Evolutionary conservation across 179 eudicot genomes (phyloP).

Genomic region (Nepenthes alata): DNA sequence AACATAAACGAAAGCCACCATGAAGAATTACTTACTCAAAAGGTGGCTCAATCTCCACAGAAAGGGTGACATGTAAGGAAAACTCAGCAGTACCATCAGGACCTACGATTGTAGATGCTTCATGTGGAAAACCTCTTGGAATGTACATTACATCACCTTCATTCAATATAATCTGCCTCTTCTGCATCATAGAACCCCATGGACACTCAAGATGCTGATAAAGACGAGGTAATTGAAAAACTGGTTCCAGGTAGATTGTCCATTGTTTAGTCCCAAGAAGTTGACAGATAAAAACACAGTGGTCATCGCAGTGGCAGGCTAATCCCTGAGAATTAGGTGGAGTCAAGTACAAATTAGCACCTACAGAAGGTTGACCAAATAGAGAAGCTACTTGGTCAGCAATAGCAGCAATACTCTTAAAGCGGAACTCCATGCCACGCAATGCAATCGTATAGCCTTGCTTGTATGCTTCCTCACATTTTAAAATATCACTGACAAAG

Average conservation of each 20-base stretch:
- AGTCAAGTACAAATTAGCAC: conserved; percentile 60
- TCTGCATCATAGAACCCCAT: conserved; percentile 14
- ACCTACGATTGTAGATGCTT: conserved; percentile 47
- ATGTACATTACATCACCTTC: conserved; percentile 83
- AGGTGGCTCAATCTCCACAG: conserved; percentile 79
- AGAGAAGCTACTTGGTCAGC: conserved; percentile 44
- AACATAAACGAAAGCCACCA: not conserved
- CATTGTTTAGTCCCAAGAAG: conserved; percentile 58
- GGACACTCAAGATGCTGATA: conserved; percentile 38
- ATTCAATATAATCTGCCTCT: conserved; percentile 31
- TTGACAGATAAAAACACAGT: conserved; percentile 82
- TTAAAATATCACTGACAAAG: conserved; percentile 32
- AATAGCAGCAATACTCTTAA: conserved; percentile 38
- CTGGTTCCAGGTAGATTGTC: conserved; percentile 33
- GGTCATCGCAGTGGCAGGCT: conserved; percentile 58
- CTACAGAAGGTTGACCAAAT: conserved; percentile 86
- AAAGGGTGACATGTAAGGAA: conserved; percentile 75
- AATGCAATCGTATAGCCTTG: conserved; percentile 67
- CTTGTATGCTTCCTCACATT: conserved; percentile 55
- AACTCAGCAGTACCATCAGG: conserved; percentile 19
- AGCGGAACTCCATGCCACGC: conserved; percentile 77
- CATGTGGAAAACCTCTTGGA: conserved; percentile 83
- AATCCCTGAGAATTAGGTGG: conserved; percentile 61
- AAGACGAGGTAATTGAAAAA: conserved; percentile 52
- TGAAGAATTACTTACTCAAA: conserved; percentile 58